Conservation (phyloP, 2,329 filamentous ascomycete genomes). For the Apiospora sp. region DNA sequence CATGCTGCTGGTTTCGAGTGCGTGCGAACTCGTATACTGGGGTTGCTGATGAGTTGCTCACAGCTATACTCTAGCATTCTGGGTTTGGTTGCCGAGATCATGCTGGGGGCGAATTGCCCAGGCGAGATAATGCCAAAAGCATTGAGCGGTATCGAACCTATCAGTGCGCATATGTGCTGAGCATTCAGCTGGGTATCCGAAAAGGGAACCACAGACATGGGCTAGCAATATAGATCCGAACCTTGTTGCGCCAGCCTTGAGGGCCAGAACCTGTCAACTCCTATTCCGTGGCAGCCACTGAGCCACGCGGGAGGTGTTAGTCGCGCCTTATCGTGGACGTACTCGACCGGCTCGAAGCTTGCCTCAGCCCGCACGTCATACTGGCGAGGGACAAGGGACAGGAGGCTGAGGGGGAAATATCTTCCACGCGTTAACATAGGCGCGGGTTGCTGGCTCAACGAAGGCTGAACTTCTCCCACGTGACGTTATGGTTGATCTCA, state of each 20-base stretch:
- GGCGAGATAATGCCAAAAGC: background rate
- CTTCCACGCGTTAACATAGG: background rate
- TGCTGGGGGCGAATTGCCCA: background rate
- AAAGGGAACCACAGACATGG: background rate
- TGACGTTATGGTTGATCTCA: background rate
- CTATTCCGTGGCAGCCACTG: background rate
- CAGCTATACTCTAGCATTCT: background rate
- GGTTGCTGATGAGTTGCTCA: background rate
- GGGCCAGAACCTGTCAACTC: background rate
- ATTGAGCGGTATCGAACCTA: background rate
- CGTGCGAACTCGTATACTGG: background rate
- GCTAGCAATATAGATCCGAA: slow-evolving; percentile 4
- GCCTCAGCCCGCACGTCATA: background rate
- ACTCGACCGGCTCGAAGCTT: background rate
- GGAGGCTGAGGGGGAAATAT: background rate
- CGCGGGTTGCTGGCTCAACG: background rate
- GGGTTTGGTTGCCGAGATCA: background rate
- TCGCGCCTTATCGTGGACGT: background rate
- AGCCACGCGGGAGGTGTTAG: background rate
- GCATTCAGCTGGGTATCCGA: background rate
- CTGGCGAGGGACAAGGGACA: background rate
- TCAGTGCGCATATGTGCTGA: background rate
- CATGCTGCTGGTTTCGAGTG: background rate
- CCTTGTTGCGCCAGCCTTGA: background rate
- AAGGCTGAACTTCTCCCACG: background rate